Evolutionary conservation across 768 basidiomycete genomes (phyloP).

Genomic region (Serendipita sp.): DNA sequence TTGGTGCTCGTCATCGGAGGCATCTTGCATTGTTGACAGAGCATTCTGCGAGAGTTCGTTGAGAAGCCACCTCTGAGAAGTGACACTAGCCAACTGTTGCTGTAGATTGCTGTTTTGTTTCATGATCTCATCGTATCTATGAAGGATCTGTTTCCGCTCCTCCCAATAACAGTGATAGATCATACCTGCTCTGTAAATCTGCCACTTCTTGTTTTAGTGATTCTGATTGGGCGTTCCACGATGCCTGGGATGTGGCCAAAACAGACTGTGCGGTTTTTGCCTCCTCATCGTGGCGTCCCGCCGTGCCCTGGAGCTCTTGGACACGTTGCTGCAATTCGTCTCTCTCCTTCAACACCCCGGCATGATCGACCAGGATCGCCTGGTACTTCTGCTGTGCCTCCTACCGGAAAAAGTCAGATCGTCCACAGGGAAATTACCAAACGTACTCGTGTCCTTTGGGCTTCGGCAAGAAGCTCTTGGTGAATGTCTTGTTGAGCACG

Average conservation of each 20-base stretch:
- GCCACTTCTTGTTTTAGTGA: conserved; percentile 61
- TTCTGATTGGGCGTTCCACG: conserved; percentile 68
- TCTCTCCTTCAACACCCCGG: conserved; percentile 63
- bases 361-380: conserved; percentile 69
- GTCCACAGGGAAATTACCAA: conserved; percentile 14
- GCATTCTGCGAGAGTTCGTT: conserved; percentile 14
- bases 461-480: conserved; percentile 56
- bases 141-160: neutral
- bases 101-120: conserved; percentile 66
- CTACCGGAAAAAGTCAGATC: conserved; percentile 18
- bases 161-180: neutral
- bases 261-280: conserved; percentile 66
- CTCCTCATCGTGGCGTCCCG: conserved; percentile 41
- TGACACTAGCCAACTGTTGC: conserved; percentile 72
- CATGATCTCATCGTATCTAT: conserved; percentile 54
- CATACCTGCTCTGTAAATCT: conserved; percentile 55
- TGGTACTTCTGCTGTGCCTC: conserved; percentile 70
- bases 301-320: conserved; percentile 30
- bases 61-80: conserved; percentile 67
- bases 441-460: neutral
- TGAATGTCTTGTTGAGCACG: conserved; percentile 37
- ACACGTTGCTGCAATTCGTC: conserved; percentile 51
- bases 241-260: conserved; percentile 49
- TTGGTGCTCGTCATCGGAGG: neutral
- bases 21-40: neutral